Evolutionary conservation across 2,329 filamentous ascomycete species (phyloP).

Genomic region (Tolypocladium ophioglossoides): DNA sequence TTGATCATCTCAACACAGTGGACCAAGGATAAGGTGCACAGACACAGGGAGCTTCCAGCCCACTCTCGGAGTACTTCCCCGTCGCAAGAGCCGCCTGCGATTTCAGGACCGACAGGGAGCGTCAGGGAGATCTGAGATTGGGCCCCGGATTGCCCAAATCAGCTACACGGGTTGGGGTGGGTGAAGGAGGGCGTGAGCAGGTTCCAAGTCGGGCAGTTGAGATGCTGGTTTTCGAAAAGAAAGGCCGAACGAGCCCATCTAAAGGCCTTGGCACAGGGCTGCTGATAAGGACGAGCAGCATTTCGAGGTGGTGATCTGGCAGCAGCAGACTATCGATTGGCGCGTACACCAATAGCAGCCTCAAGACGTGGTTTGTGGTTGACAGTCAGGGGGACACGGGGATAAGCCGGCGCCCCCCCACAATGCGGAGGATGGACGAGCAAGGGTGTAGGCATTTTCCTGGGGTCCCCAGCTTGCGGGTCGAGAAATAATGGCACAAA

Average conservation of each 20-base stretch:
- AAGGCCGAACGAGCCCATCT: not conserved
- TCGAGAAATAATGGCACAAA: not conserved
- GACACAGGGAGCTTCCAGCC: not conserved
- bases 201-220: conserved; percentile 1
- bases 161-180: conserved; percentile 7
- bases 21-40: not conserved
- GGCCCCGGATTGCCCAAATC: conserved; percentile 19
- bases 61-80: conserved; percentile 11
- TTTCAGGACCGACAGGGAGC: conserved; percentile 12
- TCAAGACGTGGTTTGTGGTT: conserved; percentile 1
- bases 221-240: not conserved
- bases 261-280: not conserved
- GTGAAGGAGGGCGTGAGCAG: not conserved
- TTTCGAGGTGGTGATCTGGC: conserved; percentile 5
- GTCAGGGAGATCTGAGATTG: conserved; percentile 23
- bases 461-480: conserved; percentile 6
- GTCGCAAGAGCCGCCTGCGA: conserved; percentile 13
- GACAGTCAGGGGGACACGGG: not conserved
- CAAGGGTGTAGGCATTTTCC: not conserved
- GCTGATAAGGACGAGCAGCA: not conserved
- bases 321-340: conserved; percentile 8
- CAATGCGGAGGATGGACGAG: not conserved
- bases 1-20: not conserved
- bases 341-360: conserved; percentile 3
- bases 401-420: conserved; percentile 4